Evolutionary conservation across 306 rosid species (phyloP), one percentile per base, ranked within the genome.

Genomic region (Quercus wislizeni): DNA sequence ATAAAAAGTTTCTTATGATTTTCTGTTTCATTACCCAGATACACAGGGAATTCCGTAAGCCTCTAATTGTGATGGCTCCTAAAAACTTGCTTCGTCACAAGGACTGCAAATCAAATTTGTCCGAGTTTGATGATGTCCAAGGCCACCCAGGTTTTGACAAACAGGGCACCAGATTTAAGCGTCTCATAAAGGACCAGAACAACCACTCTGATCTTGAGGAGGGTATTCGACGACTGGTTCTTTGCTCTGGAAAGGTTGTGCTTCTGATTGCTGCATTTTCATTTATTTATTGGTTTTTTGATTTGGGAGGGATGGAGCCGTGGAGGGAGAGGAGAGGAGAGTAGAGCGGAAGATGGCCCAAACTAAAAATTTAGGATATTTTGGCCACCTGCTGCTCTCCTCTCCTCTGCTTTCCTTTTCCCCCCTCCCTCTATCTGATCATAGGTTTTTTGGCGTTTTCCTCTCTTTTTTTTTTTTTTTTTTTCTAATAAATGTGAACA

Each of bases 111-210:
- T 96, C 99, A 76, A 93, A 93, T 81, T 79, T 96, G 76, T 93
- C 98, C 0, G 98, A 96, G 88, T 96, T 96, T 73, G 99, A 96
- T 86, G 99, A 96, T 85, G 98, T 93, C 74, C 90, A 90, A 91
- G 99, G 99, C 75, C 99, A 96, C 83, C 91, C 97, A 57, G 99
- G 99, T 82, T 96, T 96, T 81, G 99, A 95, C 90, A 91, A 95
- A 79, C 98, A 95, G 82, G 99, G 99, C 68, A 95, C 99, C 80
- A 85, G 98, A 89, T 95, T 95, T 86, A 96, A 96, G 86, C 99
- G 97, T 33, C 94, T 96, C 71, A 91, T 96, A 38, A 91, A 93
- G 84, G 99, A 96, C 84, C 96, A 85, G 88, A 93, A 96, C 78
- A 31, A 31, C 56, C 98, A 90, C 83, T 87, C 98, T 73, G 81